These are phyloP conservation scores for Boletellus sp. DNA, from an alignment of 768 basidiomycete genomes.

Conservation along the genomic window DNA sequence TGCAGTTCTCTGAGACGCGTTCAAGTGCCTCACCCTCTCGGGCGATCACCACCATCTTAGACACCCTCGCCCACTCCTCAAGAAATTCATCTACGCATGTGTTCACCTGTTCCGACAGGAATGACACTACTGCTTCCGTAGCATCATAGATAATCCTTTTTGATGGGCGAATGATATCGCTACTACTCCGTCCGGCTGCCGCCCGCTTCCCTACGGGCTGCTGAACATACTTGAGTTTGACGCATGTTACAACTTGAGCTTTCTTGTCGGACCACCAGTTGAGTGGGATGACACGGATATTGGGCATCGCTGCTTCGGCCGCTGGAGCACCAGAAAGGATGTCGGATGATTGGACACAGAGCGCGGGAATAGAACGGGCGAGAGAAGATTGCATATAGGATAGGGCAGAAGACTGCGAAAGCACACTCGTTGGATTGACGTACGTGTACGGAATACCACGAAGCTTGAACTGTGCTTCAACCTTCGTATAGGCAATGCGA, in stretches of 20 bases:
- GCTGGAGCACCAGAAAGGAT: slow-evolving; percentile 82
- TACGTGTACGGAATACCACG: slow-evolving; percentile 75
- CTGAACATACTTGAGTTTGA: slow-evolving; percentile 87
- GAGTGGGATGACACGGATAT: slow-evolving; percentile 82
- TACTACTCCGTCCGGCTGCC: slow-evolving; percentile 46
- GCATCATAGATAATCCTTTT: slow-evolving; percentile 90
- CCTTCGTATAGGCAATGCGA: slow-evolving; percentile 83
- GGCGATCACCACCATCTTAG: slow-evolving; percentile 92
- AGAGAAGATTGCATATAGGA: slow-evolving; percentile 67
- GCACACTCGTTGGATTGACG: slow-evolving; percentile 54
- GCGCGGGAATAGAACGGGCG: slow-evolving; percentile 72
- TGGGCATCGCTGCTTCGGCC: slow-evolving; percentile 89
- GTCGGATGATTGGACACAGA: slow-evolving; percentile 79
- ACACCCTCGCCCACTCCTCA: slow-evolving; percentile 90
- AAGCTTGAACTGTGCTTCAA: slow-evolving; percentile 83
- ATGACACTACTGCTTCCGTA: slow-evolving; percentile 82
- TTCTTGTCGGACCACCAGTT: slow-evolving; percentile 89
- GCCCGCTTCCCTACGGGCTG: slow-evolving; percentile 74
- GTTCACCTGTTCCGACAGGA: slow-evolving; percentile 81
- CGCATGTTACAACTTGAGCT: slow-evolving; percentile 81
- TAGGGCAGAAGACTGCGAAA: slow-evolving; percentile 43
- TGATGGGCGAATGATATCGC: slow-evolving; percentile 71
- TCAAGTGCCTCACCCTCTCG: slow-evolving; percentile 61
- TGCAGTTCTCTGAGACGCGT: not conserved
- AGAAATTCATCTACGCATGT: slow-evolving; percentile 87